Evolutionary conservation across 1,284 basidiomycete genomes (phyloP).

Genomic region (Rhodotorula glutinis): DNA sequence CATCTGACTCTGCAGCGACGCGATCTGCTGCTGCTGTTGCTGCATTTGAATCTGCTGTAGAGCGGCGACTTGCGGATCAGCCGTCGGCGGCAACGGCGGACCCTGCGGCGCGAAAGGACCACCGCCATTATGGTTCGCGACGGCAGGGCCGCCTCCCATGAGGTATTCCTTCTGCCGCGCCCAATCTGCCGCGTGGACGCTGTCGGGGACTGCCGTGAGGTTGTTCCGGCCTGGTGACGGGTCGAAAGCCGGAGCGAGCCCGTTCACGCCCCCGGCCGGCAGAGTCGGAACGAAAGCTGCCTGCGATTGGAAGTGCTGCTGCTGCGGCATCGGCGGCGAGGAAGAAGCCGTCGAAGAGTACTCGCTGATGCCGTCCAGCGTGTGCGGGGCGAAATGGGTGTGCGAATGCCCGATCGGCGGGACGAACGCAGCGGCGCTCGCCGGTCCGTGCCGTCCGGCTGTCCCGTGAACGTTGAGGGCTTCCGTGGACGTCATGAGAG

Average conservation of each 20-base stretch:
- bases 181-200: constrained; percentile 22
- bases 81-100: not conserved
- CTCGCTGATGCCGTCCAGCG: constrained; percentile 17
- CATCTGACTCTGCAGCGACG: constrained; percentile 35
- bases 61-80: not conserved
- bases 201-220: constrained; percentile 28
- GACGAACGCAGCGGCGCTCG: constrained; percentile 54
- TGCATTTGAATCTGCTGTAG: constrained; percentile 22
- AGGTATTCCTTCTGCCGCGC: constrained; percentile 32
- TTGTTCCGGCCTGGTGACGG: not conserved
- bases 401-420: constrained; percentile 56
- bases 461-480: not conserved
- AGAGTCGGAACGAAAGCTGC: not conserved
- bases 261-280: not conserved
- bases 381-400: constrained; percentile 39
- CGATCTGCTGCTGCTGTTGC: constrained; percentile 37
- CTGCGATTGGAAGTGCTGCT: constrained; percentile 5
- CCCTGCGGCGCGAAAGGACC: not conserved
- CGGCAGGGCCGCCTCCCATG: constrained; percentile 12
- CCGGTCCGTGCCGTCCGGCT: constrained; percentile 47
- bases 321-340: constrained; percentile 2
- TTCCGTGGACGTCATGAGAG: constrained; percentile 33
- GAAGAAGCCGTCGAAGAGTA: not conserved
- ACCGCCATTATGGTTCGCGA: not conserved
- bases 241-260: not conserved